Percentiles rank a stretch among this genome's conserved stretches.
Evolutionary conservation across 2,329 filamentous ascomycete genomes (phyloP).

Genomic region (Diaporthe nobilis): DNA sequence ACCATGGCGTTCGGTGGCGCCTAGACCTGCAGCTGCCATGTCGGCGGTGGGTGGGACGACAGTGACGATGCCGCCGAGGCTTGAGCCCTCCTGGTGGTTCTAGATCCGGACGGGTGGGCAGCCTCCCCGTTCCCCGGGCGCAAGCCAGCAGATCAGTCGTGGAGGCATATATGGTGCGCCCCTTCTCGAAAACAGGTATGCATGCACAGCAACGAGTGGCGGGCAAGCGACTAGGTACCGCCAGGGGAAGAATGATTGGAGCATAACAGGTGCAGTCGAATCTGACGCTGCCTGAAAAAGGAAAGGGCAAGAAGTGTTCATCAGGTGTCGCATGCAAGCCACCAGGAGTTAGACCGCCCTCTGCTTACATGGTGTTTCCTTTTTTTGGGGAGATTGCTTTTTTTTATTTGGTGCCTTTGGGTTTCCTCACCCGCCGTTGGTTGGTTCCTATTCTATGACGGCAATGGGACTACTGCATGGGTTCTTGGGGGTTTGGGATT

Average conservation of each 20-base stretch:
- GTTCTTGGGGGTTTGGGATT: not conserved
- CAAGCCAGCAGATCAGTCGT: not conserved
- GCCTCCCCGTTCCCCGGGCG: not conserved
- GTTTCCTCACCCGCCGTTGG: not conserved
- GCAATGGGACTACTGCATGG: not conserved
- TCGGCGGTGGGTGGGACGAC: not conserved
- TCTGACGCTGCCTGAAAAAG: not conserved
- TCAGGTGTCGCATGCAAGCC: not conserved
- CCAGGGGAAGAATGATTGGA: not conserved
- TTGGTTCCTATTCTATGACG: not conserved
- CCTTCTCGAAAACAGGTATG: not conserved
- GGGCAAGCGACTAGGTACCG: not conserved
- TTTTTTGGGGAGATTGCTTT: not conserved
- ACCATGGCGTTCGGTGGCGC: not conserved
- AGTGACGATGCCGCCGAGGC: not conserved
- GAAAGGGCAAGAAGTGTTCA: not conserved
- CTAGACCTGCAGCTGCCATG: conserved; percentile 9
- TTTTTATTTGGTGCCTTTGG: too few species aligned
- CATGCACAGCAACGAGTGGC: not conserved
- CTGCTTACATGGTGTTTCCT: not conserved
- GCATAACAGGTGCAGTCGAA: not conserved
- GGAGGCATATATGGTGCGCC: not conserved
- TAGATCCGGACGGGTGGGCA: too few species aligned
- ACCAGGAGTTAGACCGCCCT: not conserved
- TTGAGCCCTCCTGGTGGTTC: not conserved